Conservation (phyloP, 176 grass and related monocot genomes). For the Raddia distichophylla region DNA sequence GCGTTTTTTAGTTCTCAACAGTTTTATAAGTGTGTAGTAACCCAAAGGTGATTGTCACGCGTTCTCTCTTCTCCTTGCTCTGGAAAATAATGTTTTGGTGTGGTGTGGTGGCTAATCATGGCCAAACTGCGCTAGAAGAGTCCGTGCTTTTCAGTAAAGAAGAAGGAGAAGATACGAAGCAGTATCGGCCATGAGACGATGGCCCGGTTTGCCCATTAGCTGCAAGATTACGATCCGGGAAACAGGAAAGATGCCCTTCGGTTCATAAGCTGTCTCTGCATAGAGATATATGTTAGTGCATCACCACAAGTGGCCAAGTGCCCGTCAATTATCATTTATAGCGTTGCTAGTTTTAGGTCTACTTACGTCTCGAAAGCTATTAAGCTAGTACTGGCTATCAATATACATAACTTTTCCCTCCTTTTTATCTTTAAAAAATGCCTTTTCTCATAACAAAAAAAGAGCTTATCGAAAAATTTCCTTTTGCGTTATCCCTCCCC, state of each 20-base stretch:
- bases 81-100: neutral
- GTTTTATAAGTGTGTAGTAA: neutral
- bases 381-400: neutral
- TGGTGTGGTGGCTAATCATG: neutral
- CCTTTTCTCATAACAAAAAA: too few species aligned
- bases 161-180: neutral
- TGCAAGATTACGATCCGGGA: neutral
- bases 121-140: constrained; percentile 1
- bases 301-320: neutral
- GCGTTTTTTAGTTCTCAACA: neutral
- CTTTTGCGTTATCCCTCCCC: too few species aligned
- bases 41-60: neutral
- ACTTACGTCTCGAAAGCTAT: neutral
- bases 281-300: neutral
- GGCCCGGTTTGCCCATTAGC: neutral
- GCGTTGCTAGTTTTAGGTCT: neutral
- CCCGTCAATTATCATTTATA: neutral
- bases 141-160: neutral
- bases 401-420: too few species aligned
- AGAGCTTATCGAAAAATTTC: too few species aligned
- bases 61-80: neutral
- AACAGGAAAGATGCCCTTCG: neutral
- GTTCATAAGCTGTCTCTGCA: neutral
- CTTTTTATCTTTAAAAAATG: too few species aligned
- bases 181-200: neutral